Evolutionary conservation across 2,329 filamentous ascomycete genomes (phyloP).

Genomic region (Phialocephala subalpina): DNA sequence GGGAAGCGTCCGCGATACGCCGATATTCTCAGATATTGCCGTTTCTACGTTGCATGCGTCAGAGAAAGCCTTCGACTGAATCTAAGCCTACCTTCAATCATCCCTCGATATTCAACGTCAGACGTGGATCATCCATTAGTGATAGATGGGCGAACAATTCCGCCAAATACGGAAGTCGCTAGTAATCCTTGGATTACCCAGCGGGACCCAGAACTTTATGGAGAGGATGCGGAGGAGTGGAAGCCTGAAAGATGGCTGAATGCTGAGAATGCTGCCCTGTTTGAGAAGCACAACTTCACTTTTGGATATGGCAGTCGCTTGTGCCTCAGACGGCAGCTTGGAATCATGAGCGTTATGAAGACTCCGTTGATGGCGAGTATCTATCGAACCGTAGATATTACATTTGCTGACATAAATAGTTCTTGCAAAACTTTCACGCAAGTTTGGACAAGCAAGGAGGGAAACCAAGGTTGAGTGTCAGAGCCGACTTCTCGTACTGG

Average conservation of each 20-base stretch:
- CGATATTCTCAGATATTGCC: constrained; percentile 5
- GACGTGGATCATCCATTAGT: background rate
- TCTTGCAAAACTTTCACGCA: constrained; percentile 6
- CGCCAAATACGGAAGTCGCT: background rate
- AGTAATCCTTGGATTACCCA: constrained; percentile 9
- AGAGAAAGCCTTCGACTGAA: constrained; percentile 13
- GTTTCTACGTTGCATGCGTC: constrained; percentile 13
- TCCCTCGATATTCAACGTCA: constrained; percentile 11
- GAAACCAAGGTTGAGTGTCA: background rate
- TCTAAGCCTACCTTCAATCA: background rate
- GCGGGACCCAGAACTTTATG: constrained; percentile 4
- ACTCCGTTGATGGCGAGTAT: background rate
- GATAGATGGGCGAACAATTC: background rate
- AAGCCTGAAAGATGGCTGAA: constrained; percentile 12
- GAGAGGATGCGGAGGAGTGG: constrained; percentile 8
- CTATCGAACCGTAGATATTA: background rate
- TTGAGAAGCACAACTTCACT: constrained; percentile 5
- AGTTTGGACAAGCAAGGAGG: background rate
- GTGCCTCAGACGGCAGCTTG: constrained; percentile 8
- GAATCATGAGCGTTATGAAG: constrained; percentile 13
- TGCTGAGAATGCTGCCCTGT: background rate
- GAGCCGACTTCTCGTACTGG: constrained; percentile 12
- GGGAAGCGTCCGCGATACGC: background rate
- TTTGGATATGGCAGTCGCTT: constrained; percentile 10
- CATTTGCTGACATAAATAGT: background rate